Evolutionary conservation across 78 protist species (phyloP), one percentile per base, ranked within the genome.

Genomic region (Dictyostelium firmibasis): DNA sequence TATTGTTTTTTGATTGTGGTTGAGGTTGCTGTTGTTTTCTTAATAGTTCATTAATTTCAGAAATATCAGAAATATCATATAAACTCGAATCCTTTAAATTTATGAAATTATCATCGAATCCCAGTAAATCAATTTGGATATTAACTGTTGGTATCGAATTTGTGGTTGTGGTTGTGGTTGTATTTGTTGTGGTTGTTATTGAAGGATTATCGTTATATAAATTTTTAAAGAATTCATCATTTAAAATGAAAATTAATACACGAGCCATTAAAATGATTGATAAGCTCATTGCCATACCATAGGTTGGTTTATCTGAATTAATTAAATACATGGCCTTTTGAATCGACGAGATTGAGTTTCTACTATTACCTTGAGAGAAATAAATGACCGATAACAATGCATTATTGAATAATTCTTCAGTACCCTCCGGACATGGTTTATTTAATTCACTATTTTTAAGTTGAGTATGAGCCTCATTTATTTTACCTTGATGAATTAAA

Each of bases 371-470:
- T 27, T 29, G 16, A 8, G 75, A 11, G 23, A 7, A 38, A 33
- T 36, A 44, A 36, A 77, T 27, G 6, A 57, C 72, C 2, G 93
- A 25, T 3, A 29, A 3, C 16, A 86, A 25, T 16, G 93, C 74
- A 8, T 86, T 83, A 31, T 62, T 72, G 11, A 77, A 38, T 16
- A 86, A 18, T 31, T 38, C 14, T 41, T 86, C 93, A 7, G 67
- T 35, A 16, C 93, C 93, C 43, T 86, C 85, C 2, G 62, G 67
- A 29, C 31, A 33, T 1, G 93, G 85, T 60, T 78, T 50, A 29
- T n/a, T 29, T 2, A 16, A 16, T 62, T 47, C 84, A 11, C 16
- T 1, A 47, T 76, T 86, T 36, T 76, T 41, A 14, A 50, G 35
- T 43, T 60, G 57, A 29, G 11, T 25, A 70, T 70, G 77, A 11